phyloP scores from a whole-genome alignment of 2,329 filamentous ascomycete species.

The Penicillium sp. region DNA sequence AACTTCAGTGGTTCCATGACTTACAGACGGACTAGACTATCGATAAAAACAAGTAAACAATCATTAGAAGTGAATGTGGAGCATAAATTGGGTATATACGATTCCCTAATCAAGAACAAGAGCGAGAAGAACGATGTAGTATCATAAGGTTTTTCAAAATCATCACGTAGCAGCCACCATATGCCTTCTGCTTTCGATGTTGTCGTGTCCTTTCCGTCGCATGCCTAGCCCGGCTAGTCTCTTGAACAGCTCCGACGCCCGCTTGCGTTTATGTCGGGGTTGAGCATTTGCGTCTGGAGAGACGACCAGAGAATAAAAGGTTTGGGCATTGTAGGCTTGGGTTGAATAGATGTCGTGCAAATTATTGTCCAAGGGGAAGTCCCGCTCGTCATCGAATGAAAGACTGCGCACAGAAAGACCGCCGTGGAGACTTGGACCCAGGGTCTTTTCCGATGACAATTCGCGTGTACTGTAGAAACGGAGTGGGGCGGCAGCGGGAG shows the following conservation, averaged over 20 bases:
- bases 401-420: constrained; percentile 9
- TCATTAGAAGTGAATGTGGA: neutral
- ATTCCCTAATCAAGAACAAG: neutral
- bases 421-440: neutral
- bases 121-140: neutral
- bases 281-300: neutral
- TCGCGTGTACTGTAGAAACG: constrained; percentile 22
- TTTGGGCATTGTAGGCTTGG: neutral
- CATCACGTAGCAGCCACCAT: neutral
- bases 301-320: constrained; percentile 10
- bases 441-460: neutral
- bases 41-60: neutral
- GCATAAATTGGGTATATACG: constrained; percentile 1
- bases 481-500: constrained; percentile 1
- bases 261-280: constrained; percentile 7
- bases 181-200: constrained; percentile 9
- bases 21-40: neutral
- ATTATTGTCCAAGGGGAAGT: neutral
- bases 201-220: constrained; percentile 3
- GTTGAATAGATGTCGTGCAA: neutral
- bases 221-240: constrained; percentile 18
- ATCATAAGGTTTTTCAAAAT: neutral
- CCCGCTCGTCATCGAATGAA: neutral
- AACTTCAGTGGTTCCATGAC: neutral
- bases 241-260: constrained; percentile 18